Conservation (phyloP, 371 early-diverging fungal species). For the Mortierella polycephala region DNA sequence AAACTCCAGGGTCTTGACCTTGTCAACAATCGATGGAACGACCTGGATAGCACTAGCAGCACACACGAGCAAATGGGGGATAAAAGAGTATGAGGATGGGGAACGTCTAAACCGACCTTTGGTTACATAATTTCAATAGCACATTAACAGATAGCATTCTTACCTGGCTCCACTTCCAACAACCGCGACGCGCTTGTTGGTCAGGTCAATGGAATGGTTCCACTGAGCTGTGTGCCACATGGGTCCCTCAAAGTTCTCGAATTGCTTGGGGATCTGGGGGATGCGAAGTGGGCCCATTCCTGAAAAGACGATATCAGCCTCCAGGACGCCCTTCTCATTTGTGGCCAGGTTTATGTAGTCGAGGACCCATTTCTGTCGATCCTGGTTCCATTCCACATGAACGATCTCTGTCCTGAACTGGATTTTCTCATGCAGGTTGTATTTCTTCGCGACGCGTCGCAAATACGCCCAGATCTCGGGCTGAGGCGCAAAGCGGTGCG, state of each 20-base stretch:
- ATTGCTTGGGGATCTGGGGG: conserved; percentile 63
- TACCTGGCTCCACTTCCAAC: conserved; percentile 69
- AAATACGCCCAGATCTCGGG: conserved; percentile 65
- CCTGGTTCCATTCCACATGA: conserved; percentile 58
- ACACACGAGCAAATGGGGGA: neutral
- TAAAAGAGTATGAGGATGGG: neutral
- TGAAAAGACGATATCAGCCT: conserved; percentile 50
- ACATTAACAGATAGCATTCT: neutral
- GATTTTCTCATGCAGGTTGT: conserved; percentile 60
- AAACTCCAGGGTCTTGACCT: conserved; percentile 57
- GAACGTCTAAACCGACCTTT: neutral
- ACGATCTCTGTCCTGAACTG: conserved; percentile 61
- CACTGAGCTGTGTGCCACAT: conserved; percentile 63
- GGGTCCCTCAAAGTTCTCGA: conserved; percentile 58
- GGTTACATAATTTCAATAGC: neutral
- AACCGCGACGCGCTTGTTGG: conserved; percentile 62
- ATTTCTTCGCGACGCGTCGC: conserved; percentile 59
- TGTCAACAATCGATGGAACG: conserved; percentile 60
- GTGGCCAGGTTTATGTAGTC: conserved; percentile 37
- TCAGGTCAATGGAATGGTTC: conserved; percentile 59
- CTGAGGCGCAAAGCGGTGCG: conserved; percentile 20
- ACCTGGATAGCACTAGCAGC: conserved; percentile 62
- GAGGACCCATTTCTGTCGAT: conserved; percentile 60
- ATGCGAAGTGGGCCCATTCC: conserved; percentile 62
- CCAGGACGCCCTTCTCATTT: conserved; percentile 15